These are phyloP conservation scores for Candida stauntonica DNA, from an alignment of 805 yeast species.

Conservation along the genomic window DNA sequence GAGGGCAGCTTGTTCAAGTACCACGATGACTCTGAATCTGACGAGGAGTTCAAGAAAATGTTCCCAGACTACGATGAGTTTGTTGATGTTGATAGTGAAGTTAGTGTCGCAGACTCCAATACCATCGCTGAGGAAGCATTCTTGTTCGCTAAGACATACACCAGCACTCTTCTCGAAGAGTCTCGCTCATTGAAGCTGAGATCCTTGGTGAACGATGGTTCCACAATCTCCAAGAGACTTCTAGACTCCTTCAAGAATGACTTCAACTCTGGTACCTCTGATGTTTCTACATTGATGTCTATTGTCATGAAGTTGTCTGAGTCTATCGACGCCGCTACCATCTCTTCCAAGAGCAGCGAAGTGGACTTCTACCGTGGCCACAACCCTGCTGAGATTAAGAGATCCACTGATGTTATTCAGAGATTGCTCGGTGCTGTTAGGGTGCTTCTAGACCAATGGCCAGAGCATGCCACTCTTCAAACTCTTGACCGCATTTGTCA, in stretches of 20 bases:
- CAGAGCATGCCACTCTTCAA: constrained; percentile 87
- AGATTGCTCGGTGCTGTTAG: constrained; percentile 41
- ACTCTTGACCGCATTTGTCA: constrained; percentile 58
- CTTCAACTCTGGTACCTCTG: constrained; percentile 22
- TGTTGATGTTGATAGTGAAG: constrained; percentile 34
- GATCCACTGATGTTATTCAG: constrained; percentile 48
- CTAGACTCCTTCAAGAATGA: constrained; percentile 20
- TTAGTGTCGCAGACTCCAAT: constrained; percentile 17
- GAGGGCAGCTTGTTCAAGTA: constrained; percentile 63
- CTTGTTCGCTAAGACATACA: constrained; percentile 45
- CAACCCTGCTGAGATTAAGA: constrained; percentile 54
- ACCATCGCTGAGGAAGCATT: constrained; percentile 45
- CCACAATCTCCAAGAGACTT: constrained; percentile 30
- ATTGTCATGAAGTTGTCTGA: constrained; percentile 31
- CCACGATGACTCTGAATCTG: constrained; percentile 62
- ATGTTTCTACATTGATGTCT: constrained; percentile 32
- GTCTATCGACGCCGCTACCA: constrained; percentile 30
- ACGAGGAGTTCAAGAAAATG: constrained; percentile 70
- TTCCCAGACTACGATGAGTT: constrained; percentile 87
- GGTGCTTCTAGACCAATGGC: constrained; percentile 66
- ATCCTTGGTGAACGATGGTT: constrained; percentile 39
- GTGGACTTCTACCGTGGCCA: constrained; percentile 62
- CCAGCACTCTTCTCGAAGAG: constrained; percentile 35
- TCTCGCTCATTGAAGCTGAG: constrained; percentile 14
- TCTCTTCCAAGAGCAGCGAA: constrained; percentile 31